Percentiles rank a stretch among this genome's conserved stretches.
These are phyloP conservation scores for Metroxylon sagu DNA, from an alignment of 176 grass and related monocot species.

Conservation along the genomic window DNA sequence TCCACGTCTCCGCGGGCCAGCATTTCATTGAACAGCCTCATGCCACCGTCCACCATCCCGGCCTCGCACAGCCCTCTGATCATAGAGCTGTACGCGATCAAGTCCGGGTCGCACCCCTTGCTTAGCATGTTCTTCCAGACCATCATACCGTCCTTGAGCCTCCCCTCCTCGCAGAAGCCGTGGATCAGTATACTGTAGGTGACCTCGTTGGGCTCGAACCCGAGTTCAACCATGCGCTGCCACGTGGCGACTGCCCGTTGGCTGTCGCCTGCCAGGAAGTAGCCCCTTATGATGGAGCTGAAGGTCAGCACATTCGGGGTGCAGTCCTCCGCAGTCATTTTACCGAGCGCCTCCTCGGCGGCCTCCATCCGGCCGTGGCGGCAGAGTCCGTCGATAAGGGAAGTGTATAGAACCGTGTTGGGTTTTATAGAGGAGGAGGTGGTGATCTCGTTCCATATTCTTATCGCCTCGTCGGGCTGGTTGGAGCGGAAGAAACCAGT, in stretches of 20 bases:
- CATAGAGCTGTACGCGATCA: conserved; percentile 78
- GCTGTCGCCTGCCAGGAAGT: conserved; percentile 54
- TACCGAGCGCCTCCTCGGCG: conserved; percentile 42
- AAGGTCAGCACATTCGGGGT: conserved; percentile 71
- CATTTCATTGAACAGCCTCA: conserved; percentile 75
- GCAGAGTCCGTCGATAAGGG: conserved; percentile 65
- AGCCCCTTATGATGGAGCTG: conserved; percentile 55
- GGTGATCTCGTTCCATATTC: conserved; percentile 57
- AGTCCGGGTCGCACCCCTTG: conserved; percentile 52
- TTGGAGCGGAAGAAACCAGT: conserved; percentile 55
- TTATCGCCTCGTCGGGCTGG: conserved; percentile 38
- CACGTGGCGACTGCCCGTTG: conserved; percentile 49
- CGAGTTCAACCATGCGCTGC: conserved; percentile 50
- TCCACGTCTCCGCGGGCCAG: conserved; percentile 33
- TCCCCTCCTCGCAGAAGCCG: conserved; percentile 59
- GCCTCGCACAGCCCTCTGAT: conserved; percentile 70
- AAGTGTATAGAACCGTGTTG: conserved; percentile 66
- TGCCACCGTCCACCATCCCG: conserved; percentile 65
- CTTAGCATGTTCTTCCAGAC: conserved; percentile 88
- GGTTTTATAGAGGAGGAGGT: conserved; percentile 19
- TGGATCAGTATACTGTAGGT: conserved; percentile 78
- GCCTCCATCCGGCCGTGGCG: conserved; percentile 42
- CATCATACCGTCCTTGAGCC: conserved; percentile 86
- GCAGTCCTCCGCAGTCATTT: conserved; percentile 53
- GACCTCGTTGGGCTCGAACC: conserved; percentile 42